Evolutionary conservation across 805 yeast species (phyloP).

Genomic region (Pichia nakasei): DNA sequence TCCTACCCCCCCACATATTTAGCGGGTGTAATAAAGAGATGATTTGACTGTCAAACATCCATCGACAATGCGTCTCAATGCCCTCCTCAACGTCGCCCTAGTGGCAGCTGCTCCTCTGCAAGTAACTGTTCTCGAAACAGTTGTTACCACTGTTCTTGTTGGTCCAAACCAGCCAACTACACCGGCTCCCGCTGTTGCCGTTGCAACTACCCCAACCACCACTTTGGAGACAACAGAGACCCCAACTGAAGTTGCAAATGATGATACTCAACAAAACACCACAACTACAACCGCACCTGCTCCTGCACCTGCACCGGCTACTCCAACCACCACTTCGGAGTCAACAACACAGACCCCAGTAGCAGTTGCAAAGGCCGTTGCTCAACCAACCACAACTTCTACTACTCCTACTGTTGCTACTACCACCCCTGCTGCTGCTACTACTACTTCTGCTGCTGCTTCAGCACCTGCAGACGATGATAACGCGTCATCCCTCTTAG

Average conservation of each 20-base stretch:
- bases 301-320: conserved; percentile 10
- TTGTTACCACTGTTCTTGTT: conserved; percentile 18
- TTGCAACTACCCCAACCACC: neutral
- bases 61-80: neutral
- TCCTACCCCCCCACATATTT: too few relatives aligned
- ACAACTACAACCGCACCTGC: conserved; percentile 10
- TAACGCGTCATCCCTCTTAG: conserved; percentile 33
- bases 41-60: too few relatives aligned
- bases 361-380: neutral
- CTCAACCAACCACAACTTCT: conserved; percentile 9
- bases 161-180: conserved; percentile 9
- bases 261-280: conserved; percentile 11
- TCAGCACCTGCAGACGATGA: conserved; percentile 14
- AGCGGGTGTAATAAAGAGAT: too few relatives aligned
- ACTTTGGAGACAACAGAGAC: conserved; percentile 6
- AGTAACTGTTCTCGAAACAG: conserved; percentile 18
- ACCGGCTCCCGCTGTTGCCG: neutral
- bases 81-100: conserved; percentile 1
- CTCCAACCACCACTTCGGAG: too few relatives aligned
- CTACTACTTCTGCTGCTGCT: conserved; percentile 15
- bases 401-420: conserved; percentile 10
- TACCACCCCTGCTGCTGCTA: conserved; percentile 13
- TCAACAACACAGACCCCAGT: neutral
- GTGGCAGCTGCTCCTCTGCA: conserved; percentile 20
- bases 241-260: neutral